Evolutionary conservation across 192 early-diverging fungal genomes (phyloP), one percentile per base, ranked within the genome.

Genomic region (Rhizophagus sp.): DNA sequence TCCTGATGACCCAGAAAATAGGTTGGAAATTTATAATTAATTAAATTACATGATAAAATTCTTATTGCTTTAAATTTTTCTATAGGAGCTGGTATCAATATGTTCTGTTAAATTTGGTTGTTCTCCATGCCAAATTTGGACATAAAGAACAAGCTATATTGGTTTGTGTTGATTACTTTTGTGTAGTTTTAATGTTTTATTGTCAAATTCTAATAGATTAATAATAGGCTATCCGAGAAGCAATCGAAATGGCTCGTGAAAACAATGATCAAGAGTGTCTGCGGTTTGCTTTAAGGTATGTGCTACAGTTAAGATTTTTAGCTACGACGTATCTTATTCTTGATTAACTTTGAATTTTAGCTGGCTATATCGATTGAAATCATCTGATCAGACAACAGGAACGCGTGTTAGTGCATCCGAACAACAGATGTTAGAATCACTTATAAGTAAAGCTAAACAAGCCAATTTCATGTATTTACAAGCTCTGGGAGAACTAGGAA

Each of bases 201-300:
- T 33, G 17, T 27, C 13, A 34, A 61, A 24, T 34, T 68, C 49
- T 47, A 36, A 33, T 76, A 17, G 1, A n/a, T 62, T n/a, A 9
- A 62, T 19, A 33, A 76, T 73, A 87, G 86, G 84, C 81, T 1
- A 83, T 87, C 22, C 75, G 75, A 7, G 84, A 85, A 69, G 82
- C 86, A 2, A 78, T 87, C 5, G 82, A 84, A 27, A 80, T 84
- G n/a, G 86, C 86, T 11, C 84, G 85, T 30, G 81, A 85, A 39
- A 77, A 83, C 30, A 71, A 82, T 63, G 84, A 86, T 62, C 76
- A 85, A 79, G 85, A 86, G 25, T 86, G 85, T 44, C 72, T 88
- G 1, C 83, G 84, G 12, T 83, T 86, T 69, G 85, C 85, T 7
- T 80, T 85, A 22, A 88, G 85, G 82, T 88, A 84, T 39, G 2